These are phyloP conservation scores for Fraxinus baroniana DNA, from an alignment of 305 asterid species.

Conservation along the genomic window DNA sequence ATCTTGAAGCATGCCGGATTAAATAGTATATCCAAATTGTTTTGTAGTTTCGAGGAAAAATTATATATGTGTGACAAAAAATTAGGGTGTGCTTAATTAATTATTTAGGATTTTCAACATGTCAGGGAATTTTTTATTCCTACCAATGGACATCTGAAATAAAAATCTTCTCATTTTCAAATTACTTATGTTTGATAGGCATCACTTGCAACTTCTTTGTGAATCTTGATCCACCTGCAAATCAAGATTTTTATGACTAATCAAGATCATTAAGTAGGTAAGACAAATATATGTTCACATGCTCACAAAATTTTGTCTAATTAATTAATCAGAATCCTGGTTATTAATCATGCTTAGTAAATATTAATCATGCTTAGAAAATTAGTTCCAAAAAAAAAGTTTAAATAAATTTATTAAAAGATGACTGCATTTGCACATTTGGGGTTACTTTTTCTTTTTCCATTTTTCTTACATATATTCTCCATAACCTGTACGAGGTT, in stretches of 20 bases:
- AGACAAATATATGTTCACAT: conserved; percentile 47
- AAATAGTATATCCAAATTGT: neutral
- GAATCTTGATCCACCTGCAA: conserved; percentile 3
- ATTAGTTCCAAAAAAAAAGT: no score
- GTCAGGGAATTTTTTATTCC: neutral
- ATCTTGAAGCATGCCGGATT: neutral
- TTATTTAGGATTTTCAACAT: neutral
- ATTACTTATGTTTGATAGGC: neutral
- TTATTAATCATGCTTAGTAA: no score
- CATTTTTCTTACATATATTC: neutral
- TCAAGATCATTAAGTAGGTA: conserved; percentile 31
- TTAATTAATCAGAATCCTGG: conserved; percentile 19
- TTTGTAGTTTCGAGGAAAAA: neutral
- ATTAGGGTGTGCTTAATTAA: neutral
- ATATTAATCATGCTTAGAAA: neutral
- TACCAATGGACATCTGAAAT: neutral
- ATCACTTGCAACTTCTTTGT: neutral
- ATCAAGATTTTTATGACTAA: conserved; percentile 24
- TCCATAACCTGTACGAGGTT: neutral
- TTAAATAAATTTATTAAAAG: no score
- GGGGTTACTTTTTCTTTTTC: neutral
- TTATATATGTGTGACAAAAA: neutral
- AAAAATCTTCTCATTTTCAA: neutral
- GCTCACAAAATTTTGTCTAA: conserved; percentile 30
- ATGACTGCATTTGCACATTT: neutral